Percentiles rank a stretch among this genome's conserved stretches.
Conservation (phyloP, 208 protist species). For the Leishmania guyanensis region DNA sequence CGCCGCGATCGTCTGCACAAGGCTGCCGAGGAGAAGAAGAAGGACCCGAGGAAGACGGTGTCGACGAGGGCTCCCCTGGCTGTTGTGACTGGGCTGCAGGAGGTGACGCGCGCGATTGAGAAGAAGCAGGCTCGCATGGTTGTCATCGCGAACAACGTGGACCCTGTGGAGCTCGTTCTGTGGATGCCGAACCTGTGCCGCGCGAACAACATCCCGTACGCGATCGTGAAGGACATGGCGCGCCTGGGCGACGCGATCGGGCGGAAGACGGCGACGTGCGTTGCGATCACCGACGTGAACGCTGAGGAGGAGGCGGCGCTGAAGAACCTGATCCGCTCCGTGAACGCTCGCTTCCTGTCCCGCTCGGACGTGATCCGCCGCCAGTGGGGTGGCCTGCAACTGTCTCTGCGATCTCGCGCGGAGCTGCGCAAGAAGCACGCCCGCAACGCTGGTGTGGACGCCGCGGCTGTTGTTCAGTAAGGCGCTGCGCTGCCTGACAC, state of each 20-base stretch:
- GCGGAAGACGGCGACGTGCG: conserved; percentile 95
- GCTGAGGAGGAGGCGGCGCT: conserved; percentile 94
- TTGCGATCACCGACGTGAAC: conserved; percentile 96
- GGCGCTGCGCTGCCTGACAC: conserved; percentile 15
- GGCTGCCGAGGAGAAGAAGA: conserved; percentile 93
- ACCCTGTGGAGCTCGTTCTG: conserved; percentile 99
- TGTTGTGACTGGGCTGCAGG: conserved; percentile 98
- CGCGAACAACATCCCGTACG: conserved; percentile 99
- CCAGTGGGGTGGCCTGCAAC: conserved; percentile 95
- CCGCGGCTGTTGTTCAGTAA: conserved; percentile 48
- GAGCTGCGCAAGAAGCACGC: conserved; percentile 85
- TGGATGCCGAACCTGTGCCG: conserved; percentile 99
- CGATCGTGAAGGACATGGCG: conserved; percentile 99
- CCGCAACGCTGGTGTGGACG: conserved; percentile 68
- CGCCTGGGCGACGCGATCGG: conserved; percentile 97
- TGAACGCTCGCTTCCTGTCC: conserved; percentile 95
- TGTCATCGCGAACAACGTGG: conserved; percentile 99
- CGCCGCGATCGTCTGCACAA: conserved; percentile 96
- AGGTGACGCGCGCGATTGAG: conserved; percentile 98
- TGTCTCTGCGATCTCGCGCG: conserved; percentile 79
- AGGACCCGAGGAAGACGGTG: conserved; percentile 75
- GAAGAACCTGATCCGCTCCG: conserved; percentile 90
- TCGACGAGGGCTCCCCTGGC: conserved; percentile 87
- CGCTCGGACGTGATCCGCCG: conserved; percentile 89
- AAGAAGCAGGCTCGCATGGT: conserved; percentile 99